Percentiles rank a stretch among this genome's conserved stretches.
These are phyloP conservation scores for Saccharum officinarum DNA, from an alignment of 176 grass and related monocot species.

Conservation along the genomic window DNA sequence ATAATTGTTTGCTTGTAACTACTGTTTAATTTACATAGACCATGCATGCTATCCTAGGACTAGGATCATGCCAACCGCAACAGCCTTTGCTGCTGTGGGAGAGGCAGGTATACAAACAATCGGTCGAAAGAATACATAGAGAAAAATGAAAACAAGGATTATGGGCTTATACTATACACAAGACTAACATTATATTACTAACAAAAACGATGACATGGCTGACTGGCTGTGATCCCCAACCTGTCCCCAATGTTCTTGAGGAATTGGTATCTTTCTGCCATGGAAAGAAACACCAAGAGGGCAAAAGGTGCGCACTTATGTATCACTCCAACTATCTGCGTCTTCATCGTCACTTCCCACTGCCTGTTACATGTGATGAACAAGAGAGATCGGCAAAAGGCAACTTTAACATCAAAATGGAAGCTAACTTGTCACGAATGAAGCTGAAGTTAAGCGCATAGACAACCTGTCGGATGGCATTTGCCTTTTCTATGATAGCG, in stretches of 20 bases:
- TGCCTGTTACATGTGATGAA: constrained; percentile 52
- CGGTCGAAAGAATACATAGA: constrained; percentile 33
- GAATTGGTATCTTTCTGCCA: constrained; percentile 27
- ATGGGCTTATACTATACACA: constrained; percentile 50
- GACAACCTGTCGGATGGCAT: constrained; percentile 88
- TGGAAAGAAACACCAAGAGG: constrained; percentile 3
- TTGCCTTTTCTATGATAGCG: constrained; percentile 96
- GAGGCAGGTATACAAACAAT: constrained; percentile 41
- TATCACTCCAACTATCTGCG: constrained; percentile 93
- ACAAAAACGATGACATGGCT: constrained; percentile 25
- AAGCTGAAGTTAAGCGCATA: constrained; percentile 6
- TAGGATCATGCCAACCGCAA: constrained; percentile 23
- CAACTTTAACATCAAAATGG: not conserved
- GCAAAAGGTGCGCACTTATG: constrained; percentile 24
- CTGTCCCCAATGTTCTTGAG: constrained; percentile 8
- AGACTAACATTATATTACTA: constrained; percentile 20
- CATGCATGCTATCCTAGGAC: constrained; percentile 33
- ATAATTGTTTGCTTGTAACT: not conserved
- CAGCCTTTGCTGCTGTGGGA: constrained; percentile 46
- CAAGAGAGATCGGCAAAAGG: constrained; percentile 3
- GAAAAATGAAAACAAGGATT: constrained; percentile 16
- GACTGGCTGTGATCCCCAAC: not conserved
- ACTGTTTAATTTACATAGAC: constrained; percentile 51
- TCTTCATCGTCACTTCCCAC: constrained; percentile 96
- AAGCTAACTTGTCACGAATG: not conserved